Conservation (phyloP, 2,329 filamentous ascomycete genomes). For the Nigrospora oryzae region DNA sequence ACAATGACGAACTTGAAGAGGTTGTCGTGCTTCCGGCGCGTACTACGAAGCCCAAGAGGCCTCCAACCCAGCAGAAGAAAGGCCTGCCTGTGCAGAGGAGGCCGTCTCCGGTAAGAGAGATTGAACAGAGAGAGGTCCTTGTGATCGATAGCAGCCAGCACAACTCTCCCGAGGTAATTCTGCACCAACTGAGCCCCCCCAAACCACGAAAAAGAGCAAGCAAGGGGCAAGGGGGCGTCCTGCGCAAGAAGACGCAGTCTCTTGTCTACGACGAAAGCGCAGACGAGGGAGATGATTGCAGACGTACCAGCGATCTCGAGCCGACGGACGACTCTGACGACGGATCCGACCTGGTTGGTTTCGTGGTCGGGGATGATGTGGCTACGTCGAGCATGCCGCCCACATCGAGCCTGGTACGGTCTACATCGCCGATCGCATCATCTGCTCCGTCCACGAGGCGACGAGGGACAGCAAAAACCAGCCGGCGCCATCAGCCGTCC, state of each 20-base stretch:
- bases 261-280: slow-evolving; percentile 21
- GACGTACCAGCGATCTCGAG: slow-evolving; percentile 25
- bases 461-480: slow-evolving; percentile 1
- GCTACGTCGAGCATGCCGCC: slow-evolving; percentile 17
- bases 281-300: slow-evolving; percentile 23
- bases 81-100: too few relatives aligned
- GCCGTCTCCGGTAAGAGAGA: too few relatives aligned
- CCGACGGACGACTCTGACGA: slow-evolving; percentile 24
- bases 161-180: too few relatives aligned
- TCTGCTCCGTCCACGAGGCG: slow-evolving; percentile 10
- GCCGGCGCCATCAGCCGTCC: slow-evolving; percentile 12
- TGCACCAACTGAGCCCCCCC: too few relatives aligned
- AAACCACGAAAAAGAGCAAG: background rate
- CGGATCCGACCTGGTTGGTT: slow-evolving; percentile 20
- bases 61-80: too few relatives aligned
- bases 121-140: too few relatives aligned
- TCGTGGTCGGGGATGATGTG: slow-evolving; percentile 21
- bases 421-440: slow-evolving; percentile 14
- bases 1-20: too few relatives aligned
- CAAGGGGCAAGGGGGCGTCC: slow-evolving; percentile 5
- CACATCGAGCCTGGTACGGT: slow-evolving; percentile 15
- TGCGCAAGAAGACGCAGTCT: slow-evolving; percentile 10
- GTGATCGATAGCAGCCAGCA: too few relatives aligned
- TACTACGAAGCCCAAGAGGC: too few relatives aligned
- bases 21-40: too few relatives aligned